phyloP scores from a whole-genome alignment of 768 basidiomycete species.

The Mycena indigotica region DNA sequence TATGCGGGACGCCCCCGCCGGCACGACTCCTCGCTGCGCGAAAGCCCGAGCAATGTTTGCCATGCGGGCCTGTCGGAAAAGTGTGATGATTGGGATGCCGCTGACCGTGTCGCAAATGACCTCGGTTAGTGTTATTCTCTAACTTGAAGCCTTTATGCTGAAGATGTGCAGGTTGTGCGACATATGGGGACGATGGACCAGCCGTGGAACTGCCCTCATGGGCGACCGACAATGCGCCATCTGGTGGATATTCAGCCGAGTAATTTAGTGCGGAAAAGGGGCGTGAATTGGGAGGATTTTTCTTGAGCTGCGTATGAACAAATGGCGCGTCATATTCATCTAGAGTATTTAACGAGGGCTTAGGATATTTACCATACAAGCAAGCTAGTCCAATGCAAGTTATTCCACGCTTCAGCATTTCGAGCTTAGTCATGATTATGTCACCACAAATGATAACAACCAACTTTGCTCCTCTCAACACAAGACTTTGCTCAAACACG shows the following conservation, averaged over 20 bases:
- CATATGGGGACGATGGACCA: slow-evolving; percentile 87
- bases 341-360: no score
- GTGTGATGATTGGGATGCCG: slow-evolving; percentile 93
- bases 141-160: not conserved
- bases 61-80: slow-evolving; percentile 92
- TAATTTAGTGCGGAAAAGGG: slow-evolving; percentile 8
- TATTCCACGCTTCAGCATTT: no score
- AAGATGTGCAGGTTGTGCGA: slow-evolving; percentile 58
- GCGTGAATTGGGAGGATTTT: slow-evolving; percentile 41
- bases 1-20: slow-evolving; percentile 73
- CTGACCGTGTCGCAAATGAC: slow-evolving; percentile 80
- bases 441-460: no score
- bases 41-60: slow-evolving; percentile 97
- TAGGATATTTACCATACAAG: no score
- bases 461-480: no score
- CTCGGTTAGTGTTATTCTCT: slow-evolving; percentile 46
- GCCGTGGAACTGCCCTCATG: slow-evolving; percentile 88
- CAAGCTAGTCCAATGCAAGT: no score
- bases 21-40: slow-evolving; percentile 87
- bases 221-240: slow-evolving; percentile 82
- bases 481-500: no score
- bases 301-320: no score
- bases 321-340: no score
- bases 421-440: no score
- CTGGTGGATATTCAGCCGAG: slow-evolving; percentile 51